A percentile compares a stretch with the other conserved stretches of the same genome.
Evolutionary conservation across 352 stramenopile species (phyloP).

Genomic region (Phytophthora podocarpi): DNA sequence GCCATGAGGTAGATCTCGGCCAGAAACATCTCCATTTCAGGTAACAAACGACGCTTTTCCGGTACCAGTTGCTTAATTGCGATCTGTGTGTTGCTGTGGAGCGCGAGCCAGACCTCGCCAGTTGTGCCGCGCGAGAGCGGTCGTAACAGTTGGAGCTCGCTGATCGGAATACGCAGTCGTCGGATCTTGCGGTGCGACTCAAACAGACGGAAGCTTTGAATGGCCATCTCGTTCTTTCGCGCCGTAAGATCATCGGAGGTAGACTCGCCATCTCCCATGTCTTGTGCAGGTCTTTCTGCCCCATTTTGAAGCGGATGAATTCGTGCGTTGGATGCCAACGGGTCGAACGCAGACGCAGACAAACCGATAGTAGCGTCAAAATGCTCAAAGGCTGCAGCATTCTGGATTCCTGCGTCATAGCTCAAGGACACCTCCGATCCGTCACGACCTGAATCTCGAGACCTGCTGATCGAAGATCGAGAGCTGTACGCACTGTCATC

Average conservation of each 20-base stretch:
- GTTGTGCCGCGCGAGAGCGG: conserved; percentile 56
- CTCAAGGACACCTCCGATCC: conserved; percentile 17
- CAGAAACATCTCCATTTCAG: conserved; percentile 78
- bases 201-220: conserved; percentile 67
- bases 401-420: conserved; percentile 44
- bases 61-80: conserved; percentile 74
- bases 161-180: conserved; percentile 48
- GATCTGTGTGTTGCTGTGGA: conserved; percentile 47
- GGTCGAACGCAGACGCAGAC: conserved; percentile 59
- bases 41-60: conserved; percentile 52
- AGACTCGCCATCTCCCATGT: background rate
- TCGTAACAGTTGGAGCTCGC: conserved; percentile 61
- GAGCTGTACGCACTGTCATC: conserved; percentile 33
- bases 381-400: conserved; percentile 55
- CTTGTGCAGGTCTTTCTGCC: conserved; percentile 1
- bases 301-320: conserved; percentile 35
- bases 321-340: conserved; percentile 34
- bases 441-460: conserved; percentile 4
- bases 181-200: conserved; percentile 68
- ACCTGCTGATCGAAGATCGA: conserved; percentile 16
- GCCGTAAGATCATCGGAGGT: conserved; percentile 26
- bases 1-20: conserved; percentile 78
- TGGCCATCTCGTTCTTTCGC: conserved; percentile 56
- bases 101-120: conserved; percentile 79
- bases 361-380: conserved; percentile 66